phyloP scores from a whole-genome alignment of 73 alveolate genomes.

The Stentor coeruleus region DNA sequence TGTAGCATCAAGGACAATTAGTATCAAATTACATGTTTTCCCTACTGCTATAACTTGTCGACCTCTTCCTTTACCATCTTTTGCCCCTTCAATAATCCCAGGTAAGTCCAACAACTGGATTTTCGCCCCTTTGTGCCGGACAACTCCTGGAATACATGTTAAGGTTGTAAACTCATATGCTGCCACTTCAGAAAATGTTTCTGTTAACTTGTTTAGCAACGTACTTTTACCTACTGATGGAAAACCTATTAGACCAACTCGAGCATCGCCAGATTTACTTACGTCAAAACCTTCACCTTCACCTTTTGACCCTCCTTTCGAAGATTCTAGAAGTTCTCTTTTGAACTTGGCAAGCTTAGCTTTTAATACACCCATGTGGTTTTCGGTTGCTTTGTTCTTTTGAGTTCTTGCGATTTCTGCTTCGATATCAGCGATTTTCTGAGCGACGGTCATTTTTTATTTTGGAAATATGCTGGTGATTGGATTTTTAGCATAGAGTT shows the following conservation, averaged over 20 bases:
- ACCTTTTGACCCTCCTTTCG: constrained; percentile 79
- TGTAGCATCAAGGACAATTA: constrained; percentile 97
- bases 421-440: constrained; percentile 89
- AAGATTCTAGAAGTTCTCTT: constrained; percentile 84
- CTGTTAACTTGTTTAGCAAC: constrained; percentile 82
- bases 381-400: constrained; percentile 97
- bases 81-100: constrained; percentile 99
- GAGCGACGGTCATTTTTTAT: constrained; percentile 70
- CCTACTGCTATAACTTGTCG: constrained; percentile 97
- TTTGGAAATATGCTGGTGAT: too few species aligned
- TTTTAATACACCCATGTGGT: constrained; percentile 95
- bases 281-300: constrained; percentile 99
- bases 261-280: constrained; percentile 97
- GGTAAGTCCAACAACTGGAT: constrained; percentile 97
- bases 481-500: too few species aligned
- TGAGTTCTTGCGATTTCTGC: constrained; percentile 98
- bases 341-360: constrained; percentile 97
- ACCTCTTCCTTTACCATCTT: constrained; percentile 99
- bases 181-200: constrained; percentile 88
- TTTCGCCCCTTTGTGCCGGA: constrained; percentile 90
- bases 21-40: constrained; percentile 93
- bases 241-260: constrained; percentile 98
- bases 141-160: constrained; percentile 98
- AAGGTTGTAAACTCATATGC: constrained; percentile 99
- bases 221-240: constrained; percentile 98